Evolutionary conservation across 148 eudicot genomes (phyloP).

Genomic region (Amaranthus cruentus): DNA sequence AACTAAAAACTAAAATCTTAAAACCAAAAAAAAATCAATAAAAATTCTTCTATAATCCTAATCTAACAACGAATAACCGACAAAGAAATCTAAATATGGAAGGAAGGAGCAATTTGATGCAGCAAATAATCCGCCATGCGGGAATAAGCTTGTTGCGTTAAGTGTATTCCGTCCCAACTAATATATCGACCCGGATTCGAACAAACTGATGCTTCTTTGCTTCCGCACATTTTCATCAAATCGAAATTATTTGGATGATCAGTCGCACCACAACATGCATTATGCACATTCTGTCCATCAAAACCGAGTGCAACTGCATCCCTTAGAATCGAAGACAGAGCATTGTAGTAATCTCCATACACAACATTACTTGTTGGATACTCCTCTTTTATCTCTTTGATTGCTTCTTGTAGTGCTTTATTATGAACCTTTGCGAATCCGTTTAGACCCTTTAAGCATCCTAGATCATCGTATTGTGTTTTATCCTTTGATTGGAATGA

Average conservation of each 20-base stretch:
- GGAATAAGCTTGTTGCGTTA: constrained; percentile 9
- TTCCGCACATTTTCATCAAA: background rate
- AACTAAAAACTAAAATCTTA: no score
- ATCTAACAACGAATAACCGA: no score
- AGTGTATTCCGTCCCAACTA: constrained; percentile 3
- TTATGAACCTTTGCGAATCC: no score
- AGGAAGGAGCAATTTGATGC: background rate
- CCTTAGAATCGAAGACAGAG: background rate
- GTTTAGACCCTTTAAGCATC: no score
- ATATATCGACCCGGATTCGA: background rate
- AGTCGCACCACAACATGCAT: no score
- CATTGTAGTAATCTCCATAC: constrained; percentile 6
- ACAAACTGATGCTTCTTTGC: background rate
- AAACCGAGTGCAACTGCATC: background rate
- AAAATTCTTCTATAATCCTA: no score
- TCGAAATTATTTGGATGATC: background rate
- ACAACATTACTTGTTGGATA: background rate
- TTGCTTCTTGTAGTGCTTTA: no score
- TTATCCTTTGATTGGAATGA: background rate
- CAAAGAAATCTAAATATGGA: no score
- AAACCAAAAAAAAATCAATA: no score
- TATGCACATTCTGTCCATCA: no score
- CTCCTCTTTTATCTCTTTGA: background rate
- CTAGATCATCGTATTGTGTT: background rate
- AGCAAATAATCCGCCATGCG: constrained; percentile 4